Base-by-base conservation (phyloP, 2,329 filamentous ascomycete species). In the Fusarium sp. region DNA sequence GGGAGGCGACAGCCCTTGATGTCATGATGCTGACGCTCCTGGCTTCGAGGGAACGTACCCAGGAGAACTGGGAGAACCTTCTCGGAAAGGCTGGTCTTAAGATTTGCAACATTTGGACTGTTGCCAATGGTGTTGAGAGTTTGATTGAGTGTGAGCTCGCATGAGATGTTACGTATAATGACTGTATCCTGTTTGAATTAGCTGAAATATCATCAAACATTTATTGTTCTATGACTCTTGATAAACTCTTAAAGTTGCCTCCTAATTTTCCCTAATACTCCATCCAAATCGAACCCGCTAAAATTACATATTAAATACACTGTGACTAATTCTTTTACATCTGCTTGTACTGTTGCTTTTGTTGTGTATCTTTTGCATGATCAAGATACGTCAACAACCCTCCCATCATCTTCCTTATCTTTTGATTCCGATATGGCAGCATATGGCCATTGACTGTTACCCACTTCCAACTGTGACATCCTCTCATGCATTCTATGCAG, bases 1-100 rank as follows among this genome's bases (percentile, higher is more conserved):
- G 82, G 80, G 79, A 84, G 70, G 75, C 79, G 0, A 83, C 84
- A 0, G 77, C 75, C 0, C 70, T 83, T 2, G 85, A 86, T 54
- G 71, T 86, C 10, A 75, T 83, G 27, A 83, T 86, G 82, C 37
- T 77, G 29, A 68, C 70, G 4, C 56, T 77, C 0, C 75, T 83
- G n/a, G 70, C 75, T 6, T 77, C 81, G 0, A 70, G 74, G 35
- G 84, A 86, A 74, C 78, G 84, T 6, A 84, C 82, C 0, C 75
- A 80, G 64, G 67, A 56, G 3, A 79, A 84, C 20, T 85, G 84
- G 82, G 42, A 73, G 9, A 71, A 73, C 6, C 67, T 85, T 29
- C 54, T 84, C 1, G 78, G 79, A 31, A 66, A 74, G 6, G 80
- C 79, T 2, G 82, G 83, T 0, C 68, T 85, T 40, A 81, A 78